phyloP scores from a whole-genome alignment of 2,329 filamentous ascomycete genomes.

The Monosporascus sp. region DNA sequence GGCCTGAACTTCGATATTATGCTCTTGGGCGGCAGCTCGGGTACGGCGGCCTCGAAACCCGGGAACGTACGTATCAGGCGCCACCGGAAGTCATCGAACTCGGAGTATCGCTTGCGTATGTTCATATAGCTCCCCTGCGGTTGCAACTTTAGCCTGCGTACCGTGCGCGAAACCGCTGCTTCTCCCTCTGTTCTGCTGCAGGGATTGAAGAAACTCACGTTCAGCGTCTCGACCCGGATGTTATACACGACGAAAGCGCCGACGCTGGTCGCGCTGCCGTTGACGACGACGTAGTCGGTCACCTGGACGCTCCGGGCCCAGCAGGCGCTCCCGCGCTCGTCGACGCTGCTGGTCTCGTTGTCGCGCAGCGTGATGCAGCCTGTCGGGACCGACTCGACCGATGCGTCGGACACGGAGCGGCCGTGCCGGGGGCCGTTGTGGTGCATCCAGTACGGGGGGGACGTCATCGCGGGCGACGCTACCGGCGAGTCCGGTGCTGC shows the following conservation, averaged over 20 bases:
- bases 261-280: conserved; percentile 50
- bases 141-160: too few relatives aligned
- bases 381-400: conserved; percentile 38
- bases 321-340: conserved; percentile 42
- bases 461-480: neutral
- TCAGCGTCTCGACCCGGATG: conserved; percentile 79
- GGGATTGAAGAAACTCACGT: conserved; percentile 45
- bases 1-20: conserved; percentile 80
- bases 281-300: conserved; percentile 50
- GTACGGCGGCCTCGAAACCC: conserved; percentile 76
- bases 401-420: conserved; percentile 40
- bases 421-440: conserved; percentile 23
- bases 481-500: neutral
- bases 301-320: conserved; percentile 61
- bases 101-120: conserved; percentile 75
- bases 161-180: too few relatives aligned
- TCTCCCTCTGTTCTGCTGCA: neutral
- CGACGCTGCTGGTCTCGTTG: conserved; percentile 49
- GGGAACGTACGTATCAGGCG: conserved; percentile 77
- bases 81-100: conserved; percentile 78
- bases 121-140: conserved; percentile 53
- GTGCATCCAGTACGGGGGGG: conserved; percentile 31
- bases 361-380: conserved; percentile 58
- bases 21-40: conserved; percentile 86
- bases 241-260: conserved; percentile 98